Evolutionary conservation across 768 basidiomycete species (phyloP), one percentile per base, ranked within the genome.

Genomic region (Rhodotorula sphaerocarpa): DNA sequence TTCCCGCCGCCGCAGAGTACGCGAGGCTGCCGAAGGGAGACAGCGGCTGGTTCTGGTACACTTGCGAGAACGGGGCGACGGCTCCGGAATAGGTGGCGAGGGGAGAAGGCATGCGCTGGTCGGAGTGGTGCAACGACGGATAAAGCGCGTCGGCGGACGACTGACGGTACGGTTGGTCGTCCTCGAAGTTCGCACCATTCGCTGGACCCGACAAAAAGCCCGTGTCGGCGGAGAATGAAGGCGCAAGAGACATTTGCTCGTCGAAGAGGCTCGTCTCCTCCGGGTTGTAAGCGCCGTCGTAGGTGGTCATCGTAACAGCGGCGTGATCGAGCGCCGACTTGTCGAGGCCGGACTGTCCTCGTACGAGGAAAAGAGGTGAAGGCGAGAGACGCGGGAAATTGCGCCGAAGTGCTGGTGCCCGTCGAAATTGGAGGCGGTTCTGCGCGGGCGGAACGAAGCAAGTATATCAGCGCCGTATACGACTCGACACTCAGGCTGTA

Each of bases 81-180:
- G 47, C 25, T 20, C 54, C 55, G 0, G 56, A 18, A 21, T 46
- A 55, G 27, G 52, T 9, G 23, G 59, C 25, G 7, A 31, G 52
- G 9, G 27, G 33, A 30, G 28, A 33, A 16, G 21, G 36, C 9
- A 16, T 41, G 16, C 34, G n/a, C 21, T 12, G 33, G 21, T 20
- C 31, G n/a, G n/a, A n/a, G n/a, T n/a, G n/a, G n/a, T 46, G 23
- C 53, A 28, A 61, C 12, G 53, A 21, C 18, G 60, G 16, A 33
- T 51, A 45, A 18, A 33, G 33, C 21, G 12, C 31, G 46, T 30
- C 27, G 43, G 46, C 28, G 27, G 46, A 46, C 23, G 45, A 27
- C n/a, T 21, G n/a, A 10, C n/a, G 27, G 28, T 47, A 44, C 60
- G 41, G 5, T 30, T 23, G 23, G 45, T 39, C 27, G 52, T 25